Percentiles rank a stretch among this genome's conserved stretches.
These are phyloP conservation scores for Venturia oleaginea DNA, from an alignment of 2,329 filamentous ascomycete species.

Conservation along the genomic window DNA sequence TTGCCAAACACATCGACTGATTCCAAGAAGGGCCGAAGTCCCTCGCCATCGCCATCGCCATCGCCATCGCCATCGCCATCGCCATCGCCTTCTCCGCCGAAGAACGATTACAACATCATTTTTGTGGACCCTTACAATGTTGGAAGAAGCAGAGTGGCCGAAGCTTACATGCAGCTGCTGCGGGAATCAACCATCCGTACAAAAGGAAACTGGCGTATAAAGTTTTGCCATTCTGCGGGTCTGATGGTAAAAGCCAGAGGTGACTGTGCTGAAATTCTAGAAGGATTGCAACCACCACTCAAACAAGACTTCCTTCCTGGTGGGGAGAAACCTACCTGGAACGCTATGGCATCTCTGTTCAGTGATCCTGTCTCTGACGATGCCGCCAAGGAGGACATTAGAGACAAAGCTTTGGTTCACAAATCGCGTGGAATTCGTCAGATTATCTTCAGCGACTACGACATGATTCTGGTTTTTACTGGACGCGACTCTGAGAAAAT, in stretches of 20 bases:
- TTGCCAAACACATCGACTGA: not conserved
- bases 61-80: not conserved
- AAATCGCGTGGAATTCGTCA: constrained; percentile 2
- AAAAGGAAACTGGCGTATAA: constrained; percentile 1
- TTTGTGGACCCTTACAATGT: constrained; percentile 12
- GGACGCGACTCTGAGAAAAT: not conserved
- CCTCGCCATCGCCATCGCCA: not conserved
- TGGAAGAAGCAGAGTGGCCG: constrained; percentile 7
- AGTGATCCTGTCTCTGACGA: not conserved
- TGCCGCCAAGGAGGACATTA: constrained; percentile 4
- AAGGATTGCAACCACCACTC: not conserved
- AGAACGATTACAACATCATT: constrained; percentile 11
- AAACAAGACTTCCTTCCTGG: not conserved
- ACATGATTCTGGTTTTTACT: constrained; percentile 10
- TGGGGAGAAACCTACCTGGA: constrained; percentile 1
- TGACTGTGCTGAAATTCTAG: not conserved
- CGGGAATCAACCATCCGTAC: constrained; percentile 6
- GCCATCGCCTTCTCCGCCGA: not conserved
- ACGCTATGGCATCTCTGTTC: constrained; percentile 3
- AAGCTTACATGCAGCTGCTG: constrained; percentile 9
- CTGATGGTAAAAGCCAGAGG: not conserved
- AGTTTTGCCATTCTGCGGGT: not conserved
- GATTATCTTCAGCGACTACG: constrained; percentile 8
- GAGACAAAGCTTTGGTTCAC: not conserved
- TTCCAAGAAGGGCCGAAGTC: not conserved